Evolutionary conservation across 2,329 filamentous ascomycete genomes (phyloP), one percentile per base, ranked within the genome.

Genomic region (Pseudopyrenochaeta lycopersici): DNA sequence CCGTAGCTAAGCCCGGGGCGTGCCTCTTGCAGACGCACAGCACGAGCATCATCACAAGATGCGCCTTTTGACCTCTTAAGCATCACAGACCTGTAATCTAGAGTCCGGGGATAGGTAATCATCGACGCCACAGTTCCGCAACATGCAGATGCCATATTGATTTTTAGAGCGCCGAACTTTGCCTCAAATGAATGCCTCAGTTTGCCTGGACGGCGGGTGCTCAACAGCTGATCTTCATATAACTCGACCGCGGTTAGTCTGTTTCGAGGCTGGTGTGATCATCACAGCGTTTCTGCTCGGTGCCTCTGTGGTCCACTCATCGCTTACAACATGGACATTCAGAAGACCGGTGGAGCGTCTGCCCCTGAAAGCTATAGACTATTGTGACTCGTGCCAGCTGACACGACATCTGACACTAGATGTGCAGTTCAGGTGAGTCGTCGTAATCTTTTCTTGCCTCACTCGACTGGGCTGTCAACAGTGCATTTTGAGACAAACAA

Each of bases 51-150:
- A 58, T 64, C 64, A 68, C 64, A 63, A 67, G 47, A 53, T 59
- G 52, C 53, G 53, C 56, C 57, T 53, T 56, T 66, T 44, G 51
- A 57, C 48, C 54, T 43, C 29, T 52, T 46, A 52, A 61, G 60
- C 59, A 60, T 67, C 60, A 60, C 60, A 54, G 56, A 45, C 32
- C 49, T 58, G 49, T 53, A 66, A 38, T 47, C 56, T 56, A 63
- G 50, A 59, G 55, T 63, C 56, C 53, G 58, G 62, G 61, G 57
- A 62, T 45, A 59, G 48, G 54, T 55, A 66, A 62, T 62, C 61
- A 64, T 61, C 54, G 64, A 55, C 68, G 72, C 72, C 73, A 75
- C 66, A 58, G 71, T 75, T 49, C 43, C 65, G 73, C 71, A 66
- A 64, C 65, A 70, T 68, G 44, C 50, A 39, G 42, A 63, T 69